Conservation (phyloP, 2,329 filamentous ascomycete genomes). For the Pseudocercospora crystallina region DNA sequence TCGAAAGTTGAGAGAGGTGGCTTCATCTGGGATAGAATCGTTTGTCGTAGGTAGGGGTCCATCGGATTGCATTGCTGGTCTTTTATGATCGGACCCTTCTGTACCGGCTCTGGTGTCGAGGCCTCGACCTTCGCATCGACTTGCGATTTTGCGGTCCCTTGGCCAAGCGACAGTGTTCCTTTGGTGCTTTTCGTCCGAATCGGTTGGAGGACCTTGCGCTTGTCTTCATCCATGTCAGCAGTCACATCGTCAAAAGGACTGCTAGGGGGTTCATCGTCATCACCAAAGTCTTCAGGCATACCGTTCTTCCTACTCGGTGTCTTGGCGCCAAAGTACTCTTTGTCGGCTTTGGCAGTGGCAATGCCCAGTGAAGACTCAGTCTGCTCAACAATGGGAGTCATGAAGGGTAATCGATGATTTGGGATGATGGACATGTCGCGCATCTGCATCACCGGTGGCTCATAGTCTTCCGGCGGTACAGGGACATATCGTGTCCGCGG, state of each 20-base stretch:
- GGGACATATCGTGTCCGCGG: conserved; percentile 69
- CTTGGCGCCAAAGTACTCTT: conserved; percentile 64
- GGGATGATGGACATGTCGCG: conserved; percentile 76
- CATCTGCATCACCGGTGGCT: conserved; percentile 71
- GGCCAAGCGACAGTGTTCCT: conserved; percentile 38
- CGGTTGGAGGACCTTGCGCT: conserved; percentile 52
- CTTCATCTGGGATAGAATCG: conserved; percentile 72
- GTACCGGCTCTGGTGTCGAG: conserved; percentile 42
- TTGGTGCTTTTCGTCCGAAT: conserved; percentile 51
- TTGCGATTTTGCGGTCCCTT: conserved; percentile 35
- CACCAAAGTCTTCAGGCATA: conserved; percentile 37
- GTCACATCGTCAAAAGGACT: conserved; percentile 72
- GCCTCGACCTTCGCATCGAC: conserved; percentile 29
- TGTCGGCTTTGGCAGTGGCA: conserved; percentile 56
- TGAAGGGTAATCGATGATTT: conserved; percentile 91
- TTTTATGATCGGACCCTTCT: conserved; percentile 72
- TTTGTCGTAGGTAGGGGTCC: conserved; percentile 69
- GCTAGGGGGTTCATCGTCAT: conserved; percentile 55
- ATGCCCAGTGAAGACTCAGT: conserved; percentile 83
- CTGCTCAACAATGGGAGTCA: conserved; percentile 96
- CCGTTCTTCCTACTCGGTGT: conserved; percentile 67
- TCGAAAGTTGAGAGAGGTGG: conserved; percentile 72
- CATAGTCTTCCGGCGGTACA: conserved; percentile 81
- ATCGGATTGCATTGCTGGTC: conserved; percentile 88
- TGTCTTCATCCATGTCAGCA: conserved; percentile 47